A percentile compares a stretch with the other conserved stretches of the same genome.
Evolutionary conservation across 495 filamentous ascomycete species (phyloP).

Genomic region (Aspergillus asperescens): DNA sequence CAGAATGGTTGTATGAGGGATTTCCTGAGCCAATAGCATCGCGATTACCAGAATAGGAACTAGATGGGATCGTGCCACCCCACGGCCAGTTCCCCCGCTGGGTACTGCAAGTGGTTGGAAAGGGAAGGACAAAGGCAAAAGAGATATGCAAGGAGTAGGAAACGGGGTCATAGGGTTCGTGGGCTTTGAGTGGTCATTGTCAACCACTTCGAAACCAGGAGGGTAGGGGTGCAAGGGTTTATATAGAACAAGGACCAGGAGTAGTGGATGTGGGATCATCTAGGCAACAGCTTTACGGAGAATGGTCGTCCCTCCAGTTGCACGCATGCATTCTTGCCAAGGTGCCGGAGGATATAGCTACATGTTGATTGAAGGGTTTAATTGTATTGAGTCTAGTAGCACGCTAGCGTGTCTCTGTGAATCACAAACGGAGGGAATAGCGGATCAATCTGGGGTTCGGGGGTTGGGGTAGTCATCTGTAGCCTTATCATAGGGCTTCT

Average conservation of each 20-base stretch:
- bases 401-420: background rate
- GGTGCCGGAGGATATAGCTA: conserved; percentile 7
- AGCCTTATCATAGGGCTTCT: conserved; percentile 12
- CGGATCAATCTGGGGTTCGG: conserved; percentile 1
- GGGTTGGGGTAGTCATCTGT: background rate
- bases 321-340: conserved; percentile 4
- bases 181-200: background rate
- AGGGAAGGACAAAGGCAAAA: background rate
- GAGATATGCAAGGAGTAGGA: background rate
- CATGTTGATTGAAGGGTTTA: background rate
- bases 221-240: background rate
- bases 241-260: background rate
- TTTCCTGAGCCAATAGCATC: conserved; percentile 5
- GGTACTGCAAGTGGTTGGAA: background rate
- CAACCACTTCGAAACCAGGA: background rate
- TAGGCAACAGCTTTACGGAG: conserved; percentile 13
- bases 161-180: too few species aligned
- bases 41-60: background rate
- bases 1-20: conserved; percentile 3
- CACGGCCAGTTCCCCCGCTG: background rate
- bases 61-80: background rate
- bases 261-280: background rate
- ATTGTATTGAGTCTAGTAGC: background rate
- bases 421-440: background rate
- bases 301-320: background rate